Evolutionary conservation across 441 rosid species (phyloP).

Genomic region (Caryocar brasiliense): DNA sequence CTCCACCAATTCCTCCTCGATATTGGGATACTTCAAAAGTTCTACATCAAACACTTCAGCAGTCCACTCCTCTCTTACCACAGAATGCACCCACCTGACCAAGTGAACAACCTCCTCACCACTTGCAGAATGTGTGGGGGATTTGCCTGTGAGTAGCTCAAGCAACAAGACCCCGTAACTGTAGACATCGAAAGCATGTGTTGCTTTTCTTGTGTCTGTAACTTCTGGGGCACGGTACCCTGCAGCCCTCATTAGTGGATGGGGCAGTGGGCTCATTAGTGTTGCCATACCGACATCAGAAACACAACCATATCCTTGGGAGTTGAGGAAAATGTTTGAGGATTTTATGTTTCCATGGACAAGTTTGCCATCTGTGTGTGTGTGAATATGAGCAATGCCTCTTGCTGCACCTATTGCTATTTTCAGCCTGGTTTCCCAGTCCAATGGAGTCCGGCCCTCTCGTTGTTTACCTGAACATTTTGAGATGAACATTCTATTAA

Average conservation of each 20-base stretch:
- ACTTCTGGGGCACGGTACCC: constrained; percentile 86
- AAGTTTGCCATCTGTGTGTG: constrained; percentile 47
- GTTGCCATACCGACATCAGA: constrained; percentile 66
- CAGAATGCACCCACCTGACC: constrained; percentile 89
- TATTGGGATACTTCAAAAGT: constrained; percentile 70
- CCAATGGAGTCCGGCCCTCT: constrained; percentile 42
- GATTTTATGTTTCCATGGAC: constrained; percentile 84
- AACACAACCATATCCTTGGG: constrained; percentile 45
- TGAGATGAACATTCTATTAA: not conserved
- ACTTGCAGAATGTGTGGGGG: constrained; percentile 35
- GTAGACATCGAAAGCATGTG: constrained; percentile 65
- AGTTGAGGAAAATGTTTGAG: constrained; percentile 64
- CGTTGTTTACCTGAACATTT: constrained; percentile 44
- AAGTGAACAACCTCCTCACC: constrained; percentile 59
- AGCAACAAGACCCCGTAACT: constrained; percentile 76
- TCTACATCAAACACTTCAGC: constrained; percentile 86
- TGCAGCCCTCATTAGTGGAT: constrained; percentile 33
- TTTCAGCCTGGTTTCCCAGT: constrained; percentile 77
- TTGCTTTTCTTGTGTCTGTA: constrained; percentile 60
- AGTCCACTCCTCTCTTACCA: constrained; percentile 94
- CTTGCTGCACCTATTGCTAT: constrained; percentile 69
- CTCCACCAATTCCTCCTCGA: constrained; percentile 94
- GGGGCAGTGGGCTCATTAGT: constrained; percentile 53
- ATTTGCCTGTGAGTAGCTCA: constrained; percentile 81
- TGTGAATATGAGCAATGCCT: constrained; percentile 67